Base-by-base conservation (phyloP, 2,329 filamentous ascomycete genomes). In the Colletotrichum tofieldiae region DNA sequence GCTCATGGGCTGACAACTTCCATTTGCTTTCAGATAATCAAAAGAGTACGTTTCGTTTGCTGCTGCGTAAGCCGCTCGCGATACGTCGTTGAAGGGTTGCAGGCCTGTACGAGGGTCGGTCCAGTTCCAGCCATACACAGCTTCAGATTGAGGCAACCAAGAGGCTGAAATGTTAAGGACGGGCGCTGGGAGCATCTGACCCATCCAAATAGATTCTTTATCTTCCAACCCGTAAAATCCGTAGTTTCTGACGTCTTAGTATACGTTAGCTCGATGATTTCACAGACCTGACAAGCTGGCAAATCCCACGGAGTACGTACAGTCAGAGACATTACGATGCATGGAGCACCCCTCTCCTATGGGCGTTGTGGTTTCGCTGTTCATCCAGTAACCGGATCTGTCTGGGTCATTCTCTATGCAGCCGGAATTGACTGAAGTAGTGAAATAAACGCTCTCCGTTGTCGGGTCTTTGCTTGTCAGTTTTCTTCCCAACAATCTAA, bases 1-100 rank as follows among this genome's bases (percentile, higher is more conserved):
- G 6, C 35, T 58, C n/a, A 73, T 29, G 5, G 76, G 73, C 60
- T 77, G 75, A 23, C 77, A 78, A n/a, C 49, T 56, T 29, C 76
- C 77, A 16, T 75, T 63, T 4, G 47, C 26, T 4, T 49, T 37
- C 5, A 78, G 43, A 6, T 77, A 68, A n/a, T 54, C 12, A 9
- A 76, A 26, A n/a, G 51, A 23, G 59, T 77, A 78, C 43, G 64
- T 74, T 43, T 71, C n/a, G 58, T 75, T 74, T 7, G 23, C 58
- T 20, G 23, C 6, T 5, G 32, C 37, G 32, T 51, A 70, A 3
- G 45, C n/a, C 8, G 26, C 6, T 2, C 29, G 29, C 1, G 3
- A 12, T 18, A 3, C 26, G 16, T 60, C 18, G n/a, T 7, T 2
- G 9, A 70, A 70, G 14, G 66, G 65, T n/a, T 16, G 37, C 8